Percentiles rank a stretch among this genome's conserved stretches.
Conservation (phyloP, 805 yeast species). For the Yarrowia yakushimensis region DNA sequence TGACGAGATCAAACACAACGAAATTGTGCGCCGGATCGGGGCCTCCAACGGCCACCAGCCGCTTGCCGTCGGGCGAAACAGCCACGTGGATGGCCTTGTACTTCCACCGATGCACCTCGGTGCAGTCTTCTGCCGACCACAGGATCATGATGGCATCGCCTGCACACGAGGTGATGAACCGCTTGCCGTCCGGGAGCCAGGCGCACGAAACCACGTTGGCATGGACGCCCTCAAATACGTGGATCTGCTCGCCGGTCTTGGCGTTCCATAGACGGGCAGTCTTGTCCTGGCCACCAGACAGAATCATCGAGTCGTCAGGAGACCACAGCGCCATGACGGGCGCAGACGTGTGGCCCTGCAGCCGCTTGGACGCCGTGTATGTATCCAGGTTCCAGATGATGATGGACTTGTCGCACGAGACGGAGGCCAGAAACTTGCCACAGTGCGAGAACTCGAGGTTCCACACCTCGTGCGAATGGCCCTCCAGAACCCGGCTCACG, state of each 20-base stretch:
- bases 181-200: constrained; percentile 57
- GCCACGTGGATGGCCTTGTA: constrained; percentile 64
- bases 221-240: constrained; percentile 31
- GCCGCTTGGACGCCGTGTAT: constrained; percentile 29
- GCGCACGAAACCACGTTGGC: constrained; percentile 51
- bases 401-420: constrained; percentile 64
- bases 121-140: constrained; percentile 41
- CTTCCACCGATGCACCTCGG: constrained; percentile 37
- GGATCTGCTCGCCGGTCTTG: constrained; percentile 38
- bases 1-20: constrained; percentile 53
- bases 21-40: constrained; percentile 46
- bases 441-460: constrained; percentile 69
- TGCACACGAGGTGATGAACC: constrained; percentile 71
- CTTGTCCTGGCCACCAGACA: constrained; percentile 72
- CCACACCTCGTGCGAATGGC: constrained; percentile 80
- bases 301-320: constrained; percentile 59
- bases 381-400: constrained; percentile 62
- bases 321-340: constrained; percentile 55
- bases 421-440: constrained; percentile 74
- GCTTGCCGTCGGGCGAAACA: constrained; percentile 59
- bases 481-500: constrained; percentile 45
- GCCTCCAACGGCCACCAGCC: constrained; percentile 61
- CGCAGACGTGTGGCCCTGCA: constrained; percentile 38
- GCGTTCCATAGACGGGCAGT: constrained; percentile 68
- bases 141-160: constrained; percentile 39